These are phyloP conservation scores for Ajuga reptans DNA, from an alignment of 305 asterid species.

Conservation along the genomic window DNA sequence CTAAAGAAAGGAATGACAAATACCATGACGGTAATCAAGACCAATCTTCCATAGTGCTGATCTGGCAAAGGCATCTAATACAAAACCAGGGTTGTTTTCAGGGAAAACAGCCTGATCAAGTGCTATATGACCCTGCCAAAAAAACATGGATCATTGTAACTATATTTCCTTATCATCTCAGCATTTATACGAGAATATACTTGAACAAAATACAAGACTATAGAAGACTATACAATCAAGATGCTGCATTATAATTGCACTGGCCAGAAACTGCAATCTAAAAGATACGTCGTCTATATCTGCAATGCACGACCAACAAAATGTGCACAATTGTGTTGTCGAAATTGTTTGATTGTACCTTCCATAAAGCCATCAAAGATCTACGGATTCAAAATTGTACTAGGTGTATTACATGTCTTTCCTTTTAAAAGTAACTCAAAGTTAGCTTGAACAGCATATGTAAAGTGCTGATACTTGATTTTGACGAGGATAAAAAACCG, in stretches of 20 bases:
- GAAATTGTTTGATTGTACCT: neutral
- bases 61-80: constrained; percentile 92
- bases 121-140: constrained; percentile 91
- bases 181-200: neutral
- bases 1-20: neutral
- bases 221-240: neutral
- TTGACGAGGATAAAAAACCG: neutral
- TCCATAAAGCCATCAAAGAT: neutral
- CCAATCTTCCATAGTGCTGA: constrained; percentile 94
- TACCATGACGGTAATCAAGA: constrained; percentile 98
- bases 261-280: neutral
- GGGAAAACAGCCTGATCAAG: constrained; percentile 94
- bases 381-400: neutral
- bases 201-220: neutral
- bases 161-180: neutral
- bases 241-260: constrained; percentile 5
- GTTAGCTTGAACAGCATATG: neutral
- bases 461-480: neutral
- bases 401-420: neutral
- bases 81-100: constrained; percentile 91
- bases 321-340: neutral
- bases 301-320: neutral
- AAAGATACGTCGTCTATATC: neutral
- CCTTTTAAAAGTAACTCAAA: neutral
- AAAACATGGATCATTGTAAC: constrained; percentile 1